These are phyloP conservation scores for Coemansia sp. DNA, from an alignment of 192 early-diverging fungal species.

Conservation along the genomic window DNA sequence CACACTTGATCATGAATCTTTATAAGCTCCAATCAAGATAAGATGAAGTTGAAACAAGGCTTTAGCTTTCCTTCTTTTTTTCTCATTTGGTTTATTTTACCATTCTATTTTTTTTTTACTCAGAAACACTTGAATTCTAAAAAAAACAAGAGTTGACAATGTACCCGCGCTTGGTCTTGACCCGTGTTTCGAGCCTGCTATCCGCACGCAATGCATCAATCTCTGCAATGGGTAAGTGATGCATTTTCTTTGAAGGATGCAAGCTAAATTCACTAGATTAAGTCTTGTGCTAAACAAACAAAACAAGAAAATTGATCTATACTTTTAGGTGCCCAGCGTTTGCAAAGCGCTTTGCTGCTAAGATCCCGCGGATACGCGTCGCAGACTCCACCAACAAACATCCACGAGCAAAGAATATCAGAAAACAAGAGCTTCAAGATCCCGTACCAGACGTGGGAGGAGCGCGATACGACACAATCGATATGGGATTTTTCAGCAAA, in stretches of 20 bases:
- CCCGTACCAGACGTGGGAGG: constrained; percentile 46
- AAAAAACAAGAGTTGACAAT: constrained; percentile 11
- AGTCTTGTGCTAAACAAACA: not conserved
- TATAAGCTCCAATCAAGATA: too few relatives aligned
- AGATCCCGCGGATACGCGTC: constrained; percentile 29
- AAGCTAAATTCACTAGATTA: not conserved
- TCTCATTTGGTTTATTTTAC: constrained; percentile 3
- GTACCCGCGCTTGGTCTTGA: constrained; percentile 38
- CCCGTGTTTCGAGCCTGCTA: constrained; percentile 33
- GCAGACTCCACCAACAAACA: constrained; percentile 32
- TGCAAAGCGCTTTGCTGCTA: not conserved
- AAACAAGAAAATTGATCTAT: not conserved
- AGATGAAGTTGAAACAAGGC: not conserved
- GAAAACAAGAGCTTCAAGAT: constrained; percentile 44
- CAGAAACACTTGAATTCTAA: not conserved
- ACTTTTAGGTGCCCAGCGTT: constrained; percentile 8
- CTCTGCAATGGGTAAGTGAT: constrained; percentile 12
- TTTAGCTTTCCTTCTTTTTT: constrained; percentile 4
- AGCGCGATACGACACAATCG: constrained; percentile 49
- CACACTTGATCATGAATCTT: not conserved
- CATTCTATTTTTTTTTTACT: constrained; percentile 13
- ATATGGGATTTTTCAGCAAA: constrained; percentile 67
- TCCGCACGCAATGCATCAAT: constrained; percentile 17
- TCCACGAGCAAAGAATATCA: constrained; percentile 31
- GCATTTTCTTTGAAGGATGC: too few relatives aligned